Base-by-base conservation (phyloP, 2,329 filamentous ascomycete species). In the Diplodia sapinea region DNA sequence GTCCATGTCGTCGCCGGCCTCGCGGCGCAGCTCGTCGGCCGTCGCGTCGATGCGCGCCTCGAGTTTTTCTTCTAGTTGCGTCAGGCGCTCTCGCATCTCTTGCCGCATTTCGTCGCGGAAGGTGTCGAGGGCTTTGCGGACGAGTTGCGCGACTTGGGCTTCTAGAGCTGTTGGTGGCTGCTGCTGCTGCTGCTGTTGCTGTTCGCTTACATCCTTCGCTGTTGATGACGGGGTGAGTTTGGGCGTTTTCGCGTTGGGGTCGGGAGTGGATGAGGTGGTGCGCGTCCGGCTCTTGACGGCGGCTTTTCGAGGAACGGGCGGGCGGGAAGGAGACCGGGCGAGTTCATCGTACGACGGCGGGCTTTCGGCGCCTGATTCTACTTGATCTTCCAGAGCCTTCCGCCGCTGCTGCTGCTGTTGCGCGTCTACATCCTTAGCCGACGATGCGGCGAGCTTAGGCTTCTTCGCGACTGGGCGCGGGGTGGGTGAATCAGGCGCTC, bases 301-400 rank as follows among this genome's bases (percentile, higher is more conserved):
- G 1, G 7, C 47, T 64, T 33, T 17, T 1, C 33, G 47, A 8
- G 26, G 4, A 4, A 20, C 11, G 43, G 43, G 43, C 6, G 36
- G 33, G 4, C 36, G 33, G 11, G 65, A 55, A 9, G 65, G 65
- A 17, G 33, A 36, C 3, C 29, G 26, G 2, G n/a, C 49, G 23
- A 67, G 47, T 38, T 67, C 55, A 12, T 67, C 65, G 17, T 67
- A 67, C 2, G 56, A 62, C 5, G 65, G 65, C 11, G 49, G 49
- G 47, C 65, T 67, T 6, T 57, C 55, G 17, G 17, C 13, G 17
- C 38, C 12, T n/a, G 54, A 33, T 8, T 6, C 8, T 12, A 9
- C 33, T 23, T 26, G 31, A 15, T 52, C 47, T n/a, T 43, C 47
- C 9, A 64, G 33, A 36, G 11, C 33, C 33, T 36, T 9, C 33